Base-by-base conservation (phyloP, 2,329 filamentous ascomycete species). In the Fusarium sororula region DNA sequence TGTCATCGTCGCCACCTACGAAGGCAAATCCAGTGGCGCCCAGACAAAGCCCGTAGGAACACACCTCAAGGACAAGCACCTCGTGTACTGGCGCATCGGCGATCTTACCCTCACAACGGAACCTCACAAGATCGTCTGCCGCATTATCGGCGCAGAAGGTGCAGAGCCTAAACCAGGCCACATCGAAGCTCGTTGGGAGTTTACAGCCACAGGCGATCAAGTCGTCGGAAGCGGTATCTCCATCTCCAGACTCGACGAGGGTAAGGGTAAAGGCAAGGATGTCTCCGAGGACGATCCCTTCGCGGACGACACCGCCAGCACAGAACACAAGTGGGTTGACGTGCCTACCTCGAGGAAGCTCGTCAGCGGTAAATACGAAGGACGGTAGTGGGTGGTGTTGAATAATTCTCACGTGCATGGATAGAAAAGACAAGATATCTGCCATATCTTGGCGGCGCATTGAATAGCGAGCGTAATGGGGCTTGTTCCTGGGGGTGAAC, bases 101-200 rank as follows among this genome's bases (percentile, higher is more conserved):
- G 92, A 97, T 71, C 85, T 98, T 22, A 92, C 90, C 0, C 86
- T 93, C 47, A 88, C 88, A 22, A 84, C 89, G 14, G 90, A 90
- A 56, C 88, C 90, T 73, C 88, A 92, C 78, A 96, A 94, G 83
- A 90, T 98, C 66, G 91, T 98, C 12, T 96, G 94, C 67, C 90
- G 95, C 7, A 93, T 99, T 76, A 85, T 88, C 15, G 87, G 92
- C 30, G 94, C 93, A 0, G 92, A 95, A 39, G 90, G 90, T 30
- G 87, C 90, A 58, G 90, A 90, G 76, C 91, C 93, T 0, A 90
- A 90, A 72, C 90, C 93, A 10, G 94, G 95, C 1, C 91, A 90
- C 61, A 88, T 97, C 14, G 96, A 99, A 81, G 94, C 94, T 2
- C 87, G 92, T 63, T 98, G 95, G 91, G 95, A 98, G 80, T 84